Evolutionary conservation across 106 monocot species (phyloP), one percentile per base, ranked within the genome.

Genomic region (Dioscorea dumetorum): DNA sequence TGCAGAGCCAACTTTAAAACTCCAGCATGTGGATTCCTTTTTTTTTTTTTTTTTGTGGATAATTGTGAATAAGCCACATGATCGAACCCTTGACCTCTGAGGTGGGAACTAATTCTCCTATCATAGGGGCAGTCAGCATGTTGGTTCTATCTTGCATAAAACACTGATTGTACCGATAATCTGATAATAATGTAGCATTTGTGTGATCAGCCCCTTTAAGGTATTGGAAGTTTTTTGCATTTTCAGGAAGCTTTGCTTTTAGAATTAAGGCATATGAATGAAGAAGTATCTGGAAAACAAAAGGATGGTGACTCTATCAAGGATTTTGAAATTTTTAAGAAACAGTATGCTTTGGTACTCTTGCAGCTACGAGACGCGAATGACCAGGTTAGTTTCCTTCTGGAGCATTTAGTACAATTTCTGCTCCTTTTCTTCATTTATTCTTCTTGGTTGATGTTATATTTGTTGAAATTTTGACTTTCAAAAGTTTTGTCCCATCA

Each of bases 271-370:
- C 77, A 93, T 68, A 87, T 99, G 93, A 93, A 99, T 71, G 99
- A 90, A 58, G 97, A 99, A 70, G 86, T 92, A 17, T 82, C 84
- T 35, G 70, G 68, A 28, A 87, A 77, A 61, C 92, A 87, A 72
- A 89, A 77, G 64, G 93, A 83, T 60, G 79, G 84, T 51, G 86
- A 82, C 22, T 48, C 59, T 33, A 76, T 87, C 60, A 81, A 68
- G 57, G 91, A 92, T 69, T 66, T 88, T 73, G 92, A 99, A 20
- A 83, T 75, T 70, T 95, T 95, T 72, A 81, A 83, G 68, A 95
- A 82, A 66, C 95, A 92, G 60, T 97, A 97, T 78, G 91, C 91
- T 2, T 86, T 88, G 86, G 88, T 97, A 19, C 91, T 97, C 20
- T 74, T 97, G 49, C 95, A 97, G 49, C 88, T 97, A 56, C 24